These are phyloP conservation scores for Gynochthodes officinalis DNA, from an alignment of 257 asterid genomes.

Conservation along the genomic window DNA sequence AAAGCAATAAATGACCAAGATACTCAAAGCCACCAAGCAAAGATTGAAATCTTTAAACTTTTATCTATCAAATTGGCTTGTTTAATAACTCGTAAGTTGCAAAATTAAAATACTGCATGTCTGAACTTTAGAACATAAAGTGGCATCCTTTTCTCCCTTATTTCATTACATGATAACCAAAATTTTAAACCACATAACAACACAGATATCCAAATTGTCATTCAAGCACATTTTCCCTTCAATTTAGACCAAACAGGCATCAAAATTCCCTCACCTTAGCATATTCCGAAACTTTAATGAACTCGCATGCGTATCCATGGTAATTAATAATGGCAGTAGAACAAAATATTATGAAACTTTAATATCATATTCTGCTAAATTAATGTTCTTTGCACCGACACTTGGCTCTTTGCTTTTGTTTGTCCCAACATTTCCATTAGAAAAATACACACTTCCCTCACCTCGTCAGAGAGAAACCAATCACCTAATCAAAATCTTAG, in stretches of 20 bases:
- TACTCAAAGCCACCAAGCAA: no score
- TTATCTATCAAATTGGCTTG: no score
- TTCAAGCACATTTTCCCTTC: no score
- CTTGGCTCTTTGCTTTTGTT: not conserved
- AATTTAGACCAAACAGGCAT: no score
- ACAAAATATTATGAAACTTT: not conserved
- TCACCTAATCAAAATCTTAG: not conserved
- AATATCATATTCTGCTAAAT: not conserved
- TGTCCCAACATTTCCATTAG: not conserved
- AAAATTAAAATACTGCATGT: no score
- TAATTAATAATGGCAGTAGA: not conserved
- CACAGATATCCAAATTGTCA: not conserved
- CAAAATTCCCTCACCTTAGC: conserved; percentile 58
- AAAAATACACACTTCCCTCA: not conserved
- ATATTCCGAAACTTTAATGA: no score
- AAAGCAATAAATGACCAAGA: no score
- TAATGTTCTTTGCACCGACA: not conserved
- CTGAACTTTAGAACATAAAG: not conserved
- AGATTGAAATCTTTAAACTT: no score
- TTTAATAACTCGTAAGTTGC: no score
- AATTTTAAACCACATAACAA: no score
- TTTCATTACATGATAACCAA: no score
- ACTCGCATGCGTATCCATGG: no score
- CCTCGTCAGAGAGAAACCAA: not conserved
- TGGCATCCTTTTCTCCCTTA: not conserved